phyloP scores from a whole-genome alignment of 2,329 filamentous ascomycete genomes.

The Botrytis aclada region DNA sequence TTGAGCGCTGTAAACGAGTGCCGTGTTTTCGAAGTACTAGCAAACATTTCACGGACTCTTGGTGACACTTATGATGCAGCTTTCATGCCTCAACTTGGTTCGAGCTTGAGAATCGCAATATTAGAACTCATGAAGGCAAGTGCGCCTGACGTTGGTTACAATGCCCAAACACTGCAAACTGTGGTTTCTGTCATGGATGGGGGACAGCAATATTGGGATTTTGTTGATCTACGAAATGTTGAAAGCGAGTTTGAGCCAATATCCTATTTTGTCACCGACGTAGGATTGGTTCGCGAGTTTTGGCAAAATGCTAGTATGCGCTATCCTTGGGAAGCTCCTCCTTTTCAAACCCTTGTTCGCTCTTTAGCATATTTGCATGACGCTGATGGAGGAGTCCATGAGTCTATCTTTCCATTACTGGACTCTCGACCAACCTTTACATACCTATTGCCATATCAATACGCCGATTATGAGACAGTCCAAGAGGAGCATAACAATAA shows the following conservation, averaged over 20 bases:
- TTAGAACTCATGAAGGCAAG: slow-evolving; percentile 37
- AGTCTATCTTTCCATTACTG: slow-evolving; percentile 49
- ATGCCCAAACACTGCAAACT: slow-evolving; percentile 37
- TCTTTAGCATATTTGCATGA: slow-evolving; percentile 54
- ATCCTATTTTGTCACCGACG: slow-evolving; percentile 45
- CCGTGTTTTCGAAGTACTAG: slow-evolving; percentile 48
- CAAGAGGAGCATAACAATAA: slow-evolving; percentile 86
- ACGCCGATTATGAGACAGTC: slow-evolving; percentile 71
- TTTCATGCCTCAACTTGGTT: slow-evolving; percentile 42
- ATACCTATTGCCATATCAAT: slow-evolving; percentile 67
- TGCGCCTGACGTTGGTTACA: slow-evolving; percentile 36
- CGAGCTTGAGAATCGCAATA: slow-evolving; percentile 39
- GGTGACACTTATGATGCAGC: slow-evolving; percentile 38
- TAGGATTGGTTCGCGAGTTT: slow-evolving; percentile 40
- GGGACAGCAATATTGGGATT: slow-evolving; percentile 37
- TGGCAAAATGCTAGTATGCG: slow-evolving; percentile 69
- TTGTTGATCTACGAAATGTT: slow-evolving; percentile 37
- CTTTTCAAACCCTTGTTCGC: slow-evolving; percentile 71
- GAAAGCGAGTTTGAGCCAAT: slow-evolving; percentile 47
- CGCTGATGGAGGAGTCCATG: slow-evolving; percentile 38
- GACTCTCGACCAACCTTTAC: slow-evolving; percentile 73
- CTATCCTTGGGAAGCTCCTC: slow-evolving; percentile 81
- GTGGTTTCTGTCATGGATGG: slow-evolving; percentile 34
- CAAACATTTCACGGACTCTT: slow-evolving; percentile 44
- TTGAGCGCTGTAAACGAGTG: slow-evolving; percentile 45